Evolutionary conservation across 768 basidiomycete species (phyloP).

Genomic region (Phaeolepiota aurea): DNA sequence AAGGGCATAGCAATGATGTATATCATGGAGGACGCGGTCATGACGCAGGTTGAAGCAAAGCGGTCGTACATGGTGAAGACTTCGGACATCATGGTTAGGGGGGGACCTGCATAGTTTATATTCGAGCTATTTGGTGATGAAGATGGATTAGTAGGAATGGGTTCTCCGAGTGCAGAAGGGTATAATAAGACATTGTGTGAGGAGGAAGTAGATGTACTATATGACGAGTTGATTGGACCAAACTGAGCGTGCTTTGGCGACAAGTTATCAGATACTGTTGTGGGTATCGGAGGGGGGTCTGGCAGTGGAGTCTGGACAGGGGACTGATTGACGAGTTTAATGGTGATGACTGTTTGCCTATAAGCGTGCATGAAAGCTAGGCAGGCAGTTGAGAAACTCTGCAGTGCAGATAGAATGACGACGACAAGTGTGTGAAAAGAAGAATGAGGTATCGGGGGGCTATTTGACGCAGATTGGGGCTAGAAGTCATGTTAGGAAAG

Average conservation of each 20-base stretch:
- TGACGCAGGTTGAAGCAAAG: conserved; percentile 35
- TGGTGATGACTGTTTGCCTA: conserved; percentile 54
- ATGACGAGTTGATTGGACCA: conserved; percentile 2
- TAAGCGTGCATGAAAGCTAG: conserved; percentile 63
- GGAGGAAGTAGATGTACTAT: conserved; percentile 10
- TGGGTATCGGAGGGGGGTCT: conserved; percentile 5
- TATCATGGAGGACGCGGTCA: conserved; percentile 39
- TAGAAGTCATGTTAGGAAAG: conserved; percentile 27
- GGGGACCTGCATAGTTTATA: conserved; percentile 30
- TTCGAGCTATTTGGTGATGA: conserved; percentile 6
- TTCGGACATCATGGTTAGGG: conserved; percentile 38
- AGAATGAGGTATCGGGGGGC: conserved; percentile 2
- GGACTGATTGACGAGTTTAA: conserved; percentile 54
- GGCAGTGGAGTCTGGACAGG: conserved; percentile 15
- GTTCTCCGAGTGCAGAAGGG: too few species aligned
- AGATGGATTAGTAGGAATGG: conserved; percentile 3
- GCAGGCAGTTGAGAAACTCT: conserved; percentile 60
- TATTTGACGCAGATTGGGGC: background rate
- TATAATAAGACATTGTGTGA: conserved; percentile 9
- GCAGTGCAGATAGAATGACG: conserved; percentile 65
- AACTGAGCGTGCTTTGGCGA: background rate
- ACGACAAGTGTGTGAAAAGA: conserved; percentile 49
- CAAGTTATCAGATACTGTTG: conserved; percentile 2
- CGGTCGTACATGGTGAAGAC: conserved; percentile 41
- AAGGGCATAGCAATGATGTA: conserved; percentile 41